These are phyloP conservation scores for Trametes hirsuta DNA, from an alignment of 1,284 basidiomycete species.

Conservation along the genomic window DNA sequence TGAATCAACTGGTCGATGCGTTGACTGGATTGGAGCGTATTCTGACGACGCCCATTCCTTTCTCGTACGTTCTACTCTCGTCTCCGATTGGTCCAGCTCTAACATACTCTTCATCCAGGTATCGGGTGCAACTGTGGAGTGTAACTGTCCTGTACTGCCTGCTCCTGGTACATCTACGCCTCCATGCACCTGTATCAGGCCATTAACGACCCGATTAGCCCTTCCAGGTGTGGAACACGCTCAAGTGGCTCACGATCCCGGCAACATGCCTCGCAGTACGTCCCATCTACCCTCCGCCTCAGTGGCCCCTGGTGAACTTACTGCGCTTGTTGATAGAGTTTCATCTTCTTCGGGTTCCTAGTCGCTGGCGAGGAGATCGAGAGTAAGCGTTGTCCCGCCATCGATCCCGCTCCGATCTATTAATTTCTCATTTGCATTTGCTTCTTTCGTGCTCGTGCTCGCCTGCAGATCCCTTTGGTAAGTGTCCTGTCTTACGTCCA, in stretches of 20 bases:
- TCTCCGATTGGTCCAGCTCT: too few species aligned
- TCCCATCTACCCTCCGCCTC: not conserved
- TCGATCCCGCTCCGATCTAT: constrained; percentile 2
- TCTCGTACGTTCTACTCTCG: constrained; percentile 50
- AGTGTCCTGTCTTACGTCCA: constrained; percentile 16
- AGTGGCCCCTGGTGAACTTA: not conserved
- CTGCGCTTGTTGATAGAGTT: constrained; percentile 36
- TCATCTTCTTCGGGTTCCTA: constrained; percentile 72
- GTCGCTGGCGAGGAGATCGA: constrained; percentile 74
- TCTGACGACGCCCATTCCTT: constrained; percentile 80
- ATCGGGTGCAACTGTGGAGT: constrained; percentile 67
- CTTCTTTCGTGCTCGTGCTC: constrained; percentile 8
- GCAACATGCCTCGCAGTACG: constrained; percentile 48
- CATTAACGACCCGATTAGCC: constrained; percentile 45
- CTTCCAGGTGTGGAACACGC: constrained; percentile 65
- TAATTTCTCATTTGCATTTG: constrained; percentile 8
- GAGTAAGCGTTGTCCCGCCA: constrained; percentile 44
- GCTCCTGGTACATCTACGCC: constrained; percentile 46
- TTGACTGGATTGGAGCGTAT: constrained; percentile 76
- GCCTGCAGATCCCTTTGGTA: constrained; percentile 56
- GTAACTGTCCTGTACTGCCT: constrained; percentile 63
- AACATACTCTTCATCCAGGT: constrained; percentile 40
- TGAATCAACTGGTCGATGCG: constrained; percentile 67
- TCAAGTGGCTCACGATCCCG: constrained; percentile 72
- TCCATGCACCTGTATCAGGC: not conserved